Evolutionary conservation across 768 basidiomycete genomes (phyloP).

Genomic region (Tylopilus balloui): DNA sequence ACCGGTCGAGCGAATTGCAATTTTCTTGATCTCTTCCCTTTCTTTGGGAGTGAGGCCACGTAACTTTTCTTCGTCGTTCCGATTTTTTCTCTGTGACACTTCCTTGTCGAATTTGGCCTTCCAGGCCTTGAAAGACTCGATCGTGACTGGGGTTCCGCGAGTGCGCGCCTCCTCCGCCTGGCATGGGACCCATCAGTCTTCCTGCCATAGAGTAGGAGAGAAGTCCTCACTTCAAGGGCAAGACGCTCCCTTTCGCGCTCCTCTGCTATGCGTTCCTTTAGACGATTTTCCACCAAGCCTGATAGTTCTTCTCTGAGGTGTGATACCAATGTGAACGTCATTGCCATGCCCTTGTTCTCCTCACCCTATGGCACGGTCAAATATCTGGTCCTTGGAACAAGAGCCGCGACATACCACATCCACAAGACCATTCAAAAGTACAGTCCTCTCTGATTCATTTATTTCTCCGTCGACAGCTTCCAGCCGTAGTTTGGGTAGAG

Average conservation of each 20-base stretch:
- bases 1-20: conserved; percentile 66
- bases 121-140: conserved; percentile 78
- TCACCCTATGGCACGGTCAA: conserved; percentile 48
- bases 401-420: conserved; percentile 43
- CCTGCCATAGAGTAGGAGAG: neutral
- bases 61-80: conserved; percentile 76
- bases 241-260: conserved; percentile 71
- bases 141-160: conserved; percentile 88
- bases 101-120: conserved; percentile 74
- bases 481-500: conserved; percentile 67
- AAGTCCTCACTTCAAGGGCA: conserved; percentile 63
- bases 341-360: conserved; percentile 91
- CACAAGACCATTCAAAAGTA: conserved; percentile 53
- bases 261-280: conserved; percentile 50
- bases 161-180: conserved; percentile 87
- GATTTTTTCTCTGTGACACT: conserved; percentile 48
- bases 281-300: conserved; percentile 54
- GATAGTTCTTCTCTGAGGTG: conserved; percentile 78
- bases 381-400: neutral
- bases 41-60: conserved; percentile 73
- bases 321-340: conserved; percentile 93
- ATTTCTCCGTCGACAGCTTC: conserved; percentile 62
- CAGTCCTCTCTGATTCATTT: conserved; percentile 50
- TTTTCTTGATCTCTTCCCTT: conserved; percentile 75
- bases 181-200: conserved; percentile 1